Evolutionary conservation across 2,329 filamentous ascomycete species (phyloP), one percentile per base, ranked within the genome.

Genomic region (Madurella fahalii): DNA sequence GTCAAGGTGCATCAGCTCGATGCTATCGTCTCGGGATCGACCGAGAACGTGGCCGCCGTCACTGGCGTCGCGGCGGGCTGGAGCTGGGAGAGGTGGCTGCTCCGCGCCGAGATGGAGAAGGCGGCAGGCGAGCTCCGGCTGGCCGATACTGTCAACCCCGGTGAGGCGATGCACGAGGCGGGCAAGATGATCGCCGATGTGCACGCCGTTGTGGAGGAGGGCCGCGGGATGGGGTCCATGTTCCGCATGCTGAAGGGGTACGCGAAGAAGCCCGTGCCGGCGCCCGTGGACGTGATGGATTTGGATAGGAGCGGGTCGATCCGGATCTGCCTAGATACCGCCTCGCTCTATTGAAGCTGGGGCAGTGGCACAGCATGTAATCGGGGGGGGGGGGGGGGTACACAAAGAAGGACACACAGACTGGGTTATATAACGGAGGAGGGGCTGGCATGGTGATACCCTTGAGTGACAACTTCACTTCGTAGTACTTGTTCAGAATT

Each of bases 71-170:
- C 93, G 1, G 94, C 90, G 4, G 86, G 87, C 25, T 94, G 91
- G 85, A 85, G 86, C 69, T 99, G 92, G 93, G 94, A 99, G 79
- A 88, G 90, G 69, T 99, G 94, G 94, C 81, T 97, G 70, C 74
- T 96, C 62, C 89, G 90, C 66, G 81, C 93, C 65, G 89, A 94
- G 74, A 82, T 86, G 73, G 92, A 96, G 76, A 94, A 81, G 70
- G 77, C 77, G 4, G 77, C 90, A 67, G 87, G 89, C 25, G 85
- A 90, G 67, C 70, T 79, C 58, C 71, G 80, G 11, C 74, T 83
- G 20, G 72, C 72, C 4, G 78, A 83, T 63, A 81, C 73, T 4
- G 77, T 78, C 31, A 77, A 75, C 39, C 68, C 79, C 9, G 74
- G 78, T 18, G 68, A 73, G 43, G 75, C 78, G 46, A 76, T 82